Conservation (phyloP, 2,329 filamentous ascomycete genomes). For the Pseudocercospora fijiensis region DNA sequence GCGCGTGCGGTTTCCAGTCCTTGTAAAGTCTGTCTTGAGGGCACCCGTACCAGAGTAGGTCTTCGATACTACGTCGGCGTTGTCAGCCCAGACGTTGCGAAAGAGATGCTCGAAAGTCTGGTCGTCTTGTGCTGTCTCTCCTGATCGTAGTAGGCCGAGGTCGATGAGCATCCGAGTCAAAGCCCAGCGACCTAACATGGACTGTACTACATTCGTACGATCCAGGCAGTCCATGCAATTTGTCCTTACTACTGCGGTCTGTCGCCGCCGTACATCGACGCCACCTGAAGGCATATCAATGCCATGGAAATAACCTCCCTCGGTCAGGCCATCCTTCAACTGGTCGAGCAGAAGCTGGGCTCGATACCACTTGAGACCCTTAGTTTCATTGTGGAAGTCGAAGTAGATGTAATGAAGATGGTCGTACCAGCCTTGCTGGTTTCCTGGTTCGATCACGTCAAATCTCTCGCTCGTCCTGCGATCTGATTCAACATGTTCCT, state of each 20-base stretch:
- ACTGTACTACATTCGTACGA: conserved; percentile 96
- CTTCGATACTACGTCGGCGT: conserved; percentile 89
- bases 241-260: conserved; percentile 89
- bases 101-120: conserved; percentile 83
- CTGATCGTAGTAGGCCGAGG: conserved; percentile 71
- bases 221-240: conserved; percentile 99
- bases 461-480: conserved; percentile 71
- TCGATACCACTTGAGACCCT: conserved; percentile 89
- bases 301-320: conserved; percentile 89
- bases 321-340: conserved; percentile 70
- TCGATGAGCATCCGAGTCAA: conserved; percentile 87
- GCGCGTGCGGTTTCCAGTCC: conserved; percentile 85
- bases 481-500: conserved; percentile 66
- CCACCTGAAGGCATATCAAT: conserved; percentile 78
- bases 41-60: conserved; percentile 95
- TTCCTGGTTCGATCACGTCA: conserved; percentile 66
- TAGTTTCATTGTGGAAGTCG: conserved; percentile 97
- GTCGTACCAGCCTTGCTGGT: conserved; percentile 67
- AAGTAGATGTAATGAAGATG: conserved; percentile 96
- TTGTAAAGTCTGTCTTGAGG: conserved; percentile 96
- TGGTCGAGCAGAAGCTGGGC: conserved; percentile 83
- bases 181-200: conserved; percentile 88
- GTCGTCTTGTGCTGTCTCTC: conserved; percentile 77
- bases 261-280: conserved; percentile 75
- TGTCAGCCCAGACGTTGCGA: conserved; percentile 97